Conservation (phyloP, 225 moss, liverwort and hornwort species). For the Polytrichum commune region DNA sequence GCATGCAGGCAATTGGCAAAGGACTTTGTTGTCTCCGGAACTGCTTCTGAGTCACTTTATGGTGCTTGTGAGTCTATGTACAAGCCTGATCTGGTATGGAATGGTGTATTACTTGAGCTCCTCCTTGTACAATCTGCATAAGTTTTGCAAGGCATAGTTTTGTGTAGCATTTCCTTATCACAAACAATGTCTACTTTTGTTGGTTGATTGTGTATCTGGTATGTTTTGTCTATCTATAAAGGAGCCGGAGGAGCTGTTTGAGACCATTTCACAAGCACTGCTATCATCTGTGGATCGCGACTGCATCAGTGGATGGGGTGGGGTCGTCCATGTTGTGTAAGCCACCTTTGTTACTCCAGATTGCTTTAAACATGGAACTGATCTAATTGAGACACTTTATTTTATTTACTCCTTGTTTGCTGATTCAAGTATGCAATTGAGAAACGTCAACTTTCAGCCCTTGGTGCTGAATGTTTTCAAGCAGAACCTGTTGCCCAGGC, state of each 20-base stretch:
- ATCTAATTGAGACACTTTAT: background rate
- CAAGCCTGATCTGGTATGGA: constrained; percentile 87
- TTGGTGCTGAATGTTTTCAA: background rate
- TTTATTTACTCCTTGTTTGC: background rate
- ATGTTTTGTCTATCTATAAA: constrained; percentile 17
- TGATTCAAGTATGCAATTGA: background rate
- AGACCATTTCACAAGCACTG: constrained; percentile 90
- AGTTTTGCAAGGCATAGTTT: background rate
- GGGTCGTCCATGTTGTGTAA: constrained; percentile 92
- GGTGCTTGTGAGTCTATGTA: constrained; percentile 99
- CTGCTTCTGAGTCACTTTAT: constrained; percentile 93
- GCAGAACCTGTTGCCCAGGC: background rate
- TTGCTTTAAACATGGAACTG: no score
- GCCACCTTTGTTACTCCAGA: constrained; percentile 10
- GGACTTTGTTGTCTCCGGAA: constrained; percentile 96
- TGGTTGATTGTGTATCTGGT: constrained; percentile 3
- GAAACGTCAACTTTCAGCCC: background rate
- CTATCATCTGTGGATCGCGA: constrained; percentile 92
- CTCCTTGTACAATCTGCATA: background rate
- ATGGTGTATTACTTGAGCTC: background rate
- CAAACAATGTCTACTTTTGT: background rate
- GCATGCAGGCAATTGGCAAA: constrained; percentile 72
- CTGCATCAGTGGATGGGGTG: constrained; percentile 99
- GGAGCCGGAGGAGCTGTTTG: constrained; percentile 92
- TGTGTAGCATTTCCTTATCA: background rate